Evolutionary conservation across 2,329 filamentous ascomycete genomes (phyloP), one percentile per base, ranked within the genome.

Genomic region (Fusarium metavorans): DNA sequence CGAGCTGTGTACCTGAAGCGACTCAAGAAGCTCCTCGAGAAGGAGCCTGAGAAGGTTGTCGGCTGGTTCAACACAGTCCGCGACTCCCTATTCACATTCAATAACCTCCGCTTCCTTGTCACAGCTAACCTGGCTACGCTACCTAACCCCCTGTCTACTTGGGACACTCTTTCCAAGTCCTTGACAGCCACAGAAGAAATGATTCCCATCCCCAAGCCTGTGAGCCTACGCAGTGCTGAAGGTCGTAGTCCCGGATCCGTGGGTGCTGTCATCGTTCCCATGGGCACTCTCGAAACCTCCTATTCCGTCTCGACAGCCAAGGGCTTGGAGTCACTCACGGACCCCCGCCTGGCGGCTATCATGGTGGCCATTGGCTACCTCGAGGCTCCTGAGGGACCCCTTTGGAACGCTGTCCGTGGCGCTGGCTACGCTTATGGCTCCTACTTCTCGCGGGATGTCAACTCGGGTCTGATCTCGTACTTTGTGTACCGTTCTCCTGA

Each of bases 401-500:
- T 99, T 35, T 98, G 97, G 96, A 93, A 93, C 73, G 94, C 95
- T 0, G 94, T 98, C 58, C 94, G 97, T 56, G 97, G 97, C 66
- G 97, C 94, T 50, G 97, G 97, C 52, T 91, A 98, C 62, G 97
- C 97, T 0, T 99, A 99, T 80, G 95, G 95, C 63, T 92, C 93
- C 1, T 91, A 89, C 77, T 97, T 98, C 80, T 88, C 88, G 52
- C 92, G 93, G 54, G 93, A 94, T 79, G 85, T 94, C 32, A 94
- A 97, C 79, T 92, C 91, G 2, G 97, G 96, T 4, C 90, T 94
- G 59, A 85, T 98, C 61, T 92, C 94, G 71, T 97, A 97, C 84
- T 91, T 92, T 64, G 92, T 98, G 48, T 98, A 97, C 85, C 93
- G 96, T 30, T 97, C 95, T 0, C 96, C 97, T 0, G 95, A 98